Base-by-base conservation (phyloP, 106 monocot species). In the Dendrobium officinale region DNA sequence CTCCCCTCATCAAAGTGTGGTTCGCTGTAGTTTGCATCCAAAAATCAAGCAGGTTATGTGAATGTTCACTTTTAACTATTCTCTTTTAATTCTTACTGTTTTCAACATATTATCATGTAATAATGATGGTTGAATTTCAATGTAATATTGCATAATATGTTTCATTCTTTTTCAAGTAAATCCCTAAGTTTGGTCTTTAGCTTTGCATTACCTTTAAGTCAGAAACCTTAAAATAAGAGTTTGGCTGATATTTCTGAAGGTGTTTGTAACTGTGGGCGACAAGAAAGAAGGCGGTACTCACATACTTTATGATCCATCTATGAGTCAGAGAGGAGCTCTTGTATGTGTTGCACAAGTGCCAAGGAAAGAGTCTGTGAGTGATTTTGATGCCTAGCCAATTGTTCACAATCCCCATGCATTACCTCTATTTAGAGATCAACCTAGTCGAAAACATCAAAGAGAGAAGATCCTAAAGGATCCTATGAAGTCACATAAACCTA, bases 401-500 rank as follows among this genome's bases (percentile, higher is more conserved):
- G 90, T 99, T 80, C 99, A 99, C 74, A 95, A 99, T 54, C 99
- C 99, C 1, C 99, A 99, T 83, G 92, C 99, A 24, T 78, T 99
- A 68, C 99, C 99, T n/a, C 59, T 99, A 77, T 99, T 95, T 78
- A 92, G 95, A 86, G 95, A 99, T 44, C 89, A 93, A 64, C 95
- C 99, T 18, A 95, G 88, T 79, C 92, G 99, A 18, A 99, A 99
- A 74, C 91, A 95, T 1, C 95, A 93, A 81, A 81, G 99, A 77
- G 99, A 99, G 77, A 95, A 99, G 61, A 85, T 84, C 56, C 81
- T 99, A 31, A 99, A 93, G 75, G 99, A 99, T 75, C 99, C 99
- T 4, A 26, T 99, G 27, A 95, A 87, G 80, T 93, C 99, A 4
- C 95, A 95, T 75, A 99, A 95, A 83, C 99, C 99, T 22, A 95